phyloP scores from a whole-genome alignment of 352 stramenopile species.

The Thraustotheca clavata region DNA sequence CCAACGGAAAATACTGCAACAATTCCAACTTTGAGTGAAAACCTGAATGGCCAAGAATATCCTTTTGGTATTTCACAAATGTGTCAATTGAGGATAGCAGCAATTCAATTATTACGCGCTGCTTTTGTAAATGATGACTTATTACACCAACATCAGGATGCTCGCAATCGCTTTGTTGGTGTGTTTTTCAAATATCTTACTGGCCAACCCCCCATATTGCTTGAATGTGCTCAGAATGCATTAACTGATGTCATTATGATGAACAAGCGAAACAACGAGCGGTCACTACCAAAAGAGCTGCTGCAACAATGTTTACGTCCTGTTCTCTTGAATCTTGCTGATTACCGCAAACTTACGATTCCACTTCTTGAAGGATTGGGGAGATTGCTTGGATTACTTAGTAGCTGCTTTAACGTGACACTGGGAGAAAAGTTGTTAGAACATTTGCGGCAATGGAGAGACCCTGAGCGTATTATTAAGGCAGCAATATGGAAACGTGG shows the following conservation, averaged over 20 bases:
- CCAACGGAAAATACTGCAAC: constrained; percentile 20
- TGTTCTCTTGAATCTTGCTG: constrained; percentile 93
- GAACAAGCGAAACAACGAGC: constrained; percentile 83
- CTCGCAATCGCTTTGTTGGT: constrained; percentile 76
- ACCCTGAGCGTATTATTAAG: constrained; percentile 86
- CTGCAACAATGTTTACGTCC: constrained; percentile 94
- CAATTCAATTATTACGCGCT: constrained; percentile 79
- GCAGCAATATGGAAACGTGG: constrained; percentile 89
- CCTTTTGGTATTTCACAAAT: constrained; percentile 76
- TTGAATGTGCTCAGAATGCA: constrained; percentile 69
- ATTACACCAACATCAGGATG: constrained; percentile 78
- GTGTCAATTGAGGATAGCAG: constrained; percentile 76
- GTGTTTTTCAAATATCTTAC: constrained; percentile 89
- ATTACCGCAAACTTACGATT: constrained; percentile 95
- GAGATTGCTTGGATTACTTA: constrained; percentile 89
- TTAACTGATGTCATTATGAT: constrained; percentile 75
- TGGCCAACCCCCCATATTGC: constrained; percentile 69
- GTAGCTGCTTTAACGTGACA: constrained; percentile 96
- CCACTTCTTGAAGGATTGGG: constrained; percentile 91
- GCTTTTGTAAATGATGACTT: constrained; percentile 78
- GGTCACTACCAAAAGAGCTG: constrained; percentile 90
- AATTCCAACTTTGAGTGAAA: constrained; percentile 22
- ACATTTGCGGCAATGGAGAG: constrained; percentile 91
- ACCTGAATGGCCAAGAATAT: constrained; percentile 71
- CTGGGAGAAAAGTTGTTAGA: constrained; percentile 96